phyloP scores from a whole-genome alignment of 2,329 filamentous ascomycete species.

The Apiospora hydei region DNA sequence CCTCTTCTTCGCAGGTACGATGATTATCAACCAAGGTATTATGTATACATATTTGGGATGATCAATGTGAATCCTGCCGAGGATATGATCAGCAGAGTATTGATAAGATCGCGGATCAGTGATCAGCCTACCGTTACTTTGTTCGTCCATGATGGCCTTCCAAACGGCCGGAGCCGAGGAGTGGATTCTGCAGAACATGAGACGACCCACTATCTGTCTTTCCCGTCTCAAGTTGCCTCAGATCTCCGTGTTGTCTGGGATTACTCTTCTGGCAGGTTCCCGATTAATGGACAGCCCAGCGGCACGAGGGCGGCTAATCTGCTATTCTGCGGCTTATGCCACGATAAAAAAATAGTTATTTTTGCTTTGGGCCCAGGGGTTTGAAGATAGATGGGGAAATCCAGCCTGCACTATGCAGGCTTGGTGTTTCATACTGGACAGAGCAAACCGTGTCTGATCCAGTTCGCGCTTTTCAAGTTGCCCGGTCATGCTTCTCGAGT shows the following conservation, averaged over 20 bases:
- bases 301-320: background rate
- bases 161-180: background rate
- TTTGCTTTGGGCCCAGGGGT: background rate
- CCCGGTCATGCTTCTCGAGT: background rate
- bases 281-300: background rate
- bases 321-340: background rate
- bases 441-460: background rate
- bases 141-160: background rate
- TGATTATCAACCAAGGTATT: background rate
- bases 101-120: background rate
- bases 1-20: background rate
- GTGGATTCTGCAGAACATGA: slow-evolving; percentile 14
- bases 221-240: slow-evolving; percentile 19
- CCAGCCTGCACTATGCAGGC: background rate
- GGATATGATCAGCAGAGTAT: slow-evolving; percentile 3
- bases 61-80: background rate
- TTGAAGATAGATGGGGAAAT: background rate
- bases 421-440: background rate
- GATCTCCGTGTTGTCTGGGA: background rate
- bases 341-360: background rate
- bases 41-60: background rate
- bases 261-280: background rate
- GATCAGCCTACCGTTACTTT: background rate
- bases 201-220: slow-evolving; percentile 7
- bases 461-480: background rate